phyloP scores from a whole-genome alignment of 306 rosid genomes.

The Acmispon strigosus region DNA sequence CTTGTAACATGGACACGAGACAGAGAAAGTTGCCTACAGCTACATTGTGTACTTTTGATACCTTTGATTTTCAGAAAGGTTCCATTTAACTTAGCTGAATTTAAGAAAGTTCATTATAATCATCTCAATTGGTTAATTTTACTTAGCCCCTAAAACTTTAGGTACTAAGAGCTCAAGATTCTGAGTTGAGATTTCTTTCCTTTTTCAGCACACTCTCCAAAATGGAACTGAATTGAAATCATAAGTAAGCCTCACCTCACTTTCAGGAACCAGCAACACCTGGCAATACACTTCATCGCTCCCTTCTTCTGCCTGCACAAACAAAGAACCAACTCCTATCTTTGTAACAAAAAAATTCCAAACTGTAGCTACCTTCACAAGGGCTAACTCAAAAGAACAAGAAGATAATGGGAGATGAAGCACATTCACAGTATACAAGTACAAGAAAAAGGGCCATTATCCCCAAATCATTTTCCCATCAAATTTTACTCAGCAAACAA shows the following conservation, averaged over 20 bases:
- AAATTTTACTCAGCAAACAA: conserved; percentile 15
- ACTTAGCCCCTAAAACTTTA: background rate
- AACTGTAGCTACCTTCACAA: background rate
- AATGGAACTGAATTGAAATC: background rate
- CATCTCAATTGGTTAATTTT: background rate
- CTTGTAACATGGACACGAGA: background rate
- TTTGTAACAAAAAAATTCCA: background rate
- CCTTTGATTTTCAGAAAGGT: background rate
- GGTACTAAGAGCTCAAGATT: background rate
- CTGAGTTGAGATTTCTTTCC: background rate
- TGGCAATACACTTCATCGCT: conserved; percentile 81
- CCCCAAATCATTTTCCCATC: background rate
- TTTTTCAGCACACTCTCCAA: conserved; percentile 2
- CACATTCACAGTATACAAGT: background rate
- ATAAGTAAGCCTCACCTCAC: conserved; percentile 51
- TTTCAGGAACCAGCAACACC: conserved; percentile 70
- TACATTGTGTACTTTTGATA: background rate
- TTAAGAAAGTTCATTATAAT: background rate
- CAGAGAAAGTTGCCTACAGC: background rate
- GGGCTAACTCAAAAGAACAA: background rate
- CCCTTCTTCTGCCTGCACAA: conserved; percentile 75
- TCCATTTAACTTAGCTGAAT: background rate
- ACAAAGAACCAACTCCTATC: background rate
- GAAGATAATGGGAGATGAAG: background rate
- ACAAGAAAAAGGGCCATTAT: background rate